phyloP scores from a whole-genome alignment of 2,329 filamentous ascomycete genomes.

The Trichoderma endophyticum region DNA sequence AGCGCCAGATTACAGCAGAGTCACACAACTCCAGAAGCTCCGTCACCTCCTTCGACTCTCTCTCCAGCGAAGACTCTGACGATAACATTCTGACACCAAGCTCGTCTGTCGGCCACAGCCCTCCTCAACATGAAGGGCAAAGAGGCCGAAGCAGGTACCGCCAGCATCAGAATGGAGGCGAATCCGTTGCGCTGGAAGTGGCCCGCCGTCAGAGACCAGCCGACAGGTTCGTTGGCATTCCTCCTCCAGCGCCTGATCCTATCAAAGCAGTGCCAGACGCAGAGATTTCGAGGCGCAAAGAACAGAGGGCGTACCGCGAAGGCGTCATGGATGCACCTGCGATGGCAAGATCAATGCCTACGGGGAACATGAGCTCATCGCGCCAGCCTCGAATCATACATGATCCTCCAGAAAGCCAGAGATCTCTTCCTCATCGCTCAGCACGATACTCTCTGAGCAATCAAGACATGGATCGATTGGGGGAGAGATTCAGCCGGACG shows the following conservation, averaged over 20 bases:
- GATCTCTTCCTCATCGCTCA: neutral
- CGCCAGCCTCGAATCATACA: neutral
- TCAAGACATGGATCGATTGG: neutral
- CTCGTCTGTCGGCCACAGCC: neutral
- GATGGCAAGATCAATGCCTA: neutral
- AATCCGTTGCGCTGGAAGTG: neutral
- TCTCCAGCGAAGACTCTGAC: neutral
- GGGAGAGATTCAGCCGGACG: neutral
- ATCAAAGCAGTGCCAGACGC: neutral
- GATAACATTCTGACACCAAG: neutral
- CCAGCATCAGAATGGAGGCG: neutral
- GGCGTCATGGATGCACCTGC: neutral
- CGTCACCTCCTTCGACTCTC: neutral
- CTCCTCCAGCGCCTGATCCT: slow-evolving; percentile 8
- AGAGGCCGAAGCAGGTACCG: neutral
- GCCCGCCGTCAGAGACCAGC: neutral
- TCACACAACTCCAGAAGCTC: neutral
- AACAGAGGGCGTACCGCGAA: neutral
- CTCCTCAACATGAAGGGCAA: neutral
- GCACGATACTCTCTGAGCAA: neutral
- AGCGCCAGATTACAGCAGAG: neutral
- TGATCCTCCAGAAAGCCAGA: neutral
- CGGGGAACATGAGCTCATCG: neutral
- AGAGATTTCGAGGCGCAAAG: neutral
- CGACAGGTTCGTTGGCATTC: neutral